Evolutionary conservation across 371 early-diverging fungal genomes (phyloP).

Genomic region (Rhizopus sp.): DNA sequence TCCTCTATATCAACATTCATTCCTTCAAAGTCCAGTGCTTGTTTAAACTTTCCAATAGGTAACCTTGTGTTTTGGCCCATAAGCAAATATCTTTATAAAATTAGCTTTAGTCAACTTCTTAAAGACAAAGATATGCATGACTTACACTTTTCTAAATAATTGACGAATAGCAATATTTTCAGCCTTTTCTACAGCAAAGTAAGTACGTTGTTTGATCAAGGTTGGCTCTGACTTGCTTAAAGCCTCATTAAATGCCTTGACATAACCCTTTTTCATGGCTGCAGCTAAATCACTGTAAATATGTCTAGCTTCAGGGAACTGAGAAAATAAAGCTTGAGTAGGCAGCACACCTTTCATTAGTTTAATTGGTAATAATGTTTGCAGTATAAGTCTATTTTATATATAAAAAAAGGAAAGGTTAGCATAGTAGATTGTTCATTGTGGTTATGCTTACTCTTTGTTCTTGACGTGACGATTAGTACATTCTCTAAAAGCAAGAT

Average conservation of each 20-base stretch:
- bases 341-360: slow-evolving; percentile 72
- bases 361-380: slow-evolving; percentile 74
- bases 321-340: slow-evolving; percentile 47
- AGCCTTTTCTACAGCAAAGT: slow-evolving; percentile 76
- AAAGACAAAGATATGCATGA: neutral
- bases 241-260: slow-evolving; percentile 67
- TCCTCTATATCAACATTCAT: slow-evolving; percentile 50
- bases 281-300: slow-evolving; percentile 63
- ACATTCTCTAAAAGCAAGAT: slow-evolving; percentile 72
- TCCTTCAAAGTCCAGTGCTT: slow-evolving; percentile 53
- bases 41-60: slow-evolving; percentile 54
- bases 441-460: slow-evolving; percentile 47
- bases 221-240: slow-evolving; percentile 52
- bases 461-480: slow-evolving; percentile 48
- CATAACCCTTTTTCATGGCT: slow-evolving; percentile 71
- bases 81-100: slow-evolving; percentile 48
- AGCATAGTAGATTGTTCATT: neutral
- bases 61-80: slow-evolving; percentile 52
- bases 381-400: slow-evolving; percentile 64
- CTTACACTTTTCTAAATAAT: slow-evolving; percentile 80
- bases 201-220: slow-evolving; percentile 71
- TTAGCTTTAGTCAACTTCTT: neutral
- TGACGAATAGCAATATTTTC: slow-evolving; percentile 71
- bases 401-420: neutral
- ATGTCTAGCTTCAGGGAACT: slow-evolving; percentile 56